phyloP scores from a whole-genome alignment of 78 protist genomes.

The Protostelium mycophagum region DNA sequence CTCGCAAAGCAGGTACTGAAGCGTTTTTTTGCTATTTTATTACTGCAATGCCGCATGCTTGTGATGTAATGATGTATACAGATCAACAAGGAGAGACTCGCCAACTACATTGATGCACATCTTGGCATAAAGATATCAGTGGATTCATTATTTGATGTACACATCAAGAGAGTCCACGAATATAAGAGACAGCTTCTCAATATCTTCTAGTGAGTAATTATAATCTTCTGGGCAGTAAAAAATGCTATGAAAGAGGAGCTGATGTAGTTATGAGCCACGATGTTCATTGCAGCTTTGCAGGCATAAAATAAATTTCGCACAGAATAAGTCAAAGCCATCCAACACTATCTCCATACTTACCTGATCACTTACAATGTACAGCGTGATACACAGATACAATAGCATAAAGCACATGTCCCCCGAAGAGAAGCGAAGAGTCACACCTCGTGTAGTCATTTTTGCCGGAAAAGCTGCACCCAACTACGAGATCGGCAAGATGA shows the following conservation, averaged over 20 bases:
- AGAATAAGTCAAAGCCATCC: too few species aligned
- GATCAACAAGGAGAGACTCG: slow-evolving; percentile 77
- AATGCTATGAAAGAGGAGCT: too few species aligned
- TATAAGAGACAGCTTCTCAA: slow-evolving; percentile 94
- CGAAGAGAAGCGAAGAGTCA: background rate
- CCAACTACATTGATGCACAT: slow-evolving; percentile 49
- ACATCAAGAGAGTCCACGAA: slow-evolving; percentile 96
- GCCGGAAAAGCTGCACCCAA: slow-evolving; percentile 97
- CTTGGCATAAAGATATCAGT: slow-evolving; percentile 55
- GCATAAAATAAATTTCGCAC: too few species aligned
- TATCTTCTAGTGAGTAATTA: slow-evolving; percentile 46
- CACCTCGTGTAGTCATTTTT: slow-evolving; percentile 72
- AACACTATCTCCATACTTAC: background rate
- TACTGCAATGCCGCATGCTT: background rate
- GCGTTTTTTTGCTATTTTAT: background rate
- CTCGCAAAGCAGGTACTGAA: slow-evolving; percentile 20
- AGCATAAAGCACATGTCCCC: slow-evolving; percentile 21
- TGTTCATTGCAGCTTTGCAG: too few species aligned
- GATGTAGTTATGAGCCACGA: too few species aligned
- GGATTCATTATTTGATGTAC: slow-evolving; percentile 82
- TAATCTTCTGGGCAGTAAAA: too few species aligned
- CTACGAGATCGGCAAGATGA: slow-evolving; percentile 85
- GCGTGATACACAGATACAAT: slow-evolving; percentile 36
- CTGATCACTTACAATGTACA: background rate
- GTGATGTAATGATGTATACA: slow-evolving; percentile 1